A percentile compares a stretch with the other conserved stretches of the same genome.
phyloP scores from a whole-genome alignment of 805 yeast genomes.

The Phaffomyces antillensis region DNA sequence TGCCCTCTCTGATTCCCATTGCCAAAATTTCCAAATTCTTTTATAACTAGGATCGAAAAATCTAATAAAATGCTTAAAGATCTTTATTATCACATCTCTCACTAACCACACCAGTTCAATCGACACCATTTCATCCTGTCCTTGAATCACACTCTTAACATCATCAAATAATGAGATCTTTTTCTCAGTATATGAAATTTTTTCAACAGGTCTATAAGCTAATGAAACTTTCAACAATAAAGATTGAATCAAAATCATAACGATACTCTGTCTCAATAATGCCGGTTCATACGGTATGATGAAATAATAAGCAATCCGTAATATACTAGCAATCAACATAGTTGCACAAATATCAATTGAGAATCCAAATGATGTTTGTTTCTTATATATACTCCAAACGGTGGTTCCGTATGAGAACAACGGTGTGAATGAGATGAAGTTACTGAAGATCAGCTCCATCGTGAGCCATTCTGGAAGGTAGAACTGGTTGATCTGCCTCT shows the following conservation, averaged over 20 bases:
- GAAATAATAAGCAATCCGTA: conserved; percentile 70
- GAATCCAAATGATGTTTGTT: conserved; percentile 68
- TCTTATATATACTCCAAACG: conserved; percentile 55
- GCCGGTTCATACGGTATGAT: conserved; percentile 80
- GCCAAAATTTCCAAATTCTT: conserved; percentile 74
- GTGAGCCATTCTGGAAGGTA: conserved; percentile 44
- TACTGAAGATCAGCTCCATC: conserved; percentile 51
- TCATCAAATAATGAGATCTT: conserved; percentile 11
- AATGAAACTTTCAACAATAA: conserved; percentile 59
- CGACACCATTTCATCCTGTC: conserved; percentile 3
- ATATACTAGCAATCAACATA: conserved; percentile 70
- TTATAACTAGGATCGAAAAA: conserved; percentile 65
- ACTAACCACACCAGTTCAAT: conserved; percentile 6
- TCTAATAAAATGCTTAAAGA: conserved; percentile 37
- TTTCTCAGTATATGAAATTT: conserved; percentile 28
- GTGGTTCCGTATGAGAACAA: conserved; percentile 84
- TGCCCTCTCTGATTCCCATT: conserved; percentile 56
- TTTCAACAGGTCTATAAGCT: conserved; percentile 43
- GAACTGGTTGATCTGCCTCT: conserved; percentile 34
- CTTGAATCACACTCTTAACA: conserved; percentile 3
- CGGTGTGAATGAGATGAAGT: conserved; percentile 74
- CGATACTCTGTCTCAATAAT: conserved; percentile 65
- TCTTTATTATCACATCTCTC: conserved; percentile 11
- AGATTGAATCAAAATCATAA: conserved; percentile 79
- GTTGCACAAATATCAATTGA: conserved; percentile 91